Conservation (phyloP, 352 stramenopile genomes). For the Phytophthora melonis region DNA sequence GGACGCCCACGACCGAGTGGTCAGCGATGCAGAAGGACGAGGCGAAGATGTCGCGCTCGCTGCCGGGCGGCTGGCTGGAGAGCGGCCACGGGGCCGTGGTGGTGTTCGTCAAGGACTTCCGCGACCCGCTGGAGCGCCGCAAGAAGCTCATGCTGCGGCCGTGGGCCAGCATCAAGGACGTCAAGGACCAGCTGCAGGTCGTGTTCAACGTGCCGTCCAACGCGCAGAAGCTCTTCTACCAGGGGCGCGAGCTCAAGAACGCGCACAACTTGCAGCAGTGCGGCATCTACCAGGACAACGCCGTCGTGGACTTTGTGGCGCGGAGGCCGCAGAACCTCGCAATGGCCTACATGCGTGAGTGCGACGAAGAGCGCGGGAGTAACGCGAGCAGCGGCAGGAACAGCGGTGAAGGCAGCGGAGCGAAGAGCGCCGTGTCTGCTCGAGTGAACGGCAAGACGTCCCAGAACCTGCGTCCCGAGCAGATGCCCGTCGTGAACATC, state of each 20-base stretch:
- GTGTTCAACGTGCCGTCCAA: conserved; percentile 84
- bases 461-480: conserved; percentile 56
- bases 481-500: conserved; percentile 76
- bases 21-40: conserved; percentile 51
- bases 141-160: conserved; percentile 86
- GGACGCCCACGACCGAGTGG: neutral
- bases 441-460: conserved; percentile 30
- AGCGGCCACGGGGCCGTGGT: conserved; percentile 75
- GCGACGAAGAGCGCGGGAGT: conserved; percentile 15
- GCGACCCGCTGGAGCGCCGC: conserved; percentile 79
- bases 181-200: conserved; percentile 88
- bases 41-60: conserved; percentile 72
- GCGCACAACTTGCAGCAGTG: conserved; percentile 84
- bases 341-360: conserved; percentile 50
- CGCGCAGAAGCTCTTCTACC: conserved; percentile 85
- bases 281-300: conserved; percentile 87
- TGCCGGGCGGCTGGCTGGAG: conserved; percentile 81
- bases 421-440: conserved; percentile 17
- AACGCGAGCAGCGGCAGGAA: conserved; percentile 19
- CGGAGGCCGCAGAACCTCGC: conserved; percentile 66
- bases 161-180: conserved; percentile 86
- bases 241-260: conserved; percentile 87
- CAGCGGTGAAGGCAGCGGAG: conserved; percentile 16
- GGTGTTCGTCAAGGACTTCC: conserved; percentile 84
- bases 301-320: conserved; percentile 81